Evolutionary conservation across 768 basidiomycete species (phyloP).

Genomic region (Lentinula lateritia): DNA sequence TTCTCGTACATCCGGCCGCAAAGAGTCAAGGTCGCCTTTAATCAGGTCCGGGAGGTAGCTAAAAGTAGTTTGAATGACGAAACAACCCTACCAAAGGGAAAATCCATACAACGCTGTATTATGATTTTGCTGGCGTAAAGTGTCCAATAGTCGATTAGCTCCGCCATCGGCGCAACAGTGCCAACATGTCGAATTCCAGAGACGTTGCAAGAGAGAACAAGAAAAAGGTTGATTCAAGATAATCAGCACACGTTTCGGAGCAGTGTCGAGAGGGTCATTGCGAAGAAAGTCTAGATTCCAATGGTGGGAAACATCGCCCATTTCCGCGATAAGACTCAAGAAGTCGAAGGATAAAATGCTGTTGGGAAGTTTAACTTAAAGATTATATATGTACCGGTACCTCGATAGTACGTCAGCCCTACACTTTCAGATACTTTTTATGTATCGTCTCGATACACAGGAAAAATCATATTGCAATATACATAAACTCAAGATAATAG

Average conservation of each 20-base stretch:
- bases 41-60: slow-evolving; percentile 83
- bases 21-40: slow-evolving; percentile 91
- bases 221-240: slow-evolving; percentile 91
- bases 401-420: background rate
- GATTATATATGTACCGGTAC: too few species aligned
- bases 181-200: slow-evolving; percentile 54
- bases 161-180: slow-evolving; percentile 83
- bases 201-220: slow-evolving; percentile 45
- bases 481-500: background rate
- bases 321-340: background rate
- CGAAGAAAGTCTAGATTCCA: slow-evolving; percentile 41
- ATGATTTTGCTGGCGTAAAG: slow-evolving; percentile 13
- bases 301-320: background rate
- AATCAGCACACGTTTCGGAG: slow-evolving; percentile 52
- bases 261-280: background rate
- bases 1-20: slow-evolving; percentile 64
- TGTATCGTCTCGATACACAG: too few species aligned
- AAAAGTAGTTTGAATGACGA: slow-evolving; percentile 2
- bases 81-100: background rate
- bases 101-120: background rate
- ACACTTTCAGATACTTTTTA: too few species aligned
- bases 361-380: too few species aligned
- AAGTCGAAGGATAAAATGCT: too few species aligned
- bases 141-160: slow-evolving; percentile 77
- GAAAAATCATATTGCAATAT: background rate